These are phyloP conservation scores for Ocimum tenuiflorum DNA, from an alignment of 257 asterid species.

Conservation along the genomic window DNA sequence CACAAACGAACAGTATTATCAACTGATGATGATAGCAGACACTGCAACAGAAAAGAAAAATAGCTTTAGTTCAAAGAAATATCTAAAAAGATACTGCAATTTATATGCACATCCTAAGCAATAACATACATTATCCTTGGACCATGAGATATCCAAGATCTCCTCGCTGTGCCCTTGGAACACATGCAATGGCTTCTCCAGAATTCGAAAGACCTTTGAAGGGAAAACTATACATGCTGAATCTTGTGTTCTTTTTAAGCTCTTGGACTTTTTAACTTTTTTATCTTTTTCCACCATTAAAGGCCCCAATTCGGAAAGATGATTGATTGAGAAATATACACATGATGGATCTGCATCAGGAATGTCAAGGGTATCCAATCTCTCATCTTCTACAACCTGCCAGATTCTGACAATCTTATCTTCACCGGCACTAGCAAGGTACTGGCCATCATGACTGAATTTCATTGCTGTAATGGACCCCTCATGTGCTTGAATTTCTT, in stretches of 20 bases:
- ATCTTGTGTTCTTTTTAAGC: slow-evolving; percentile 46
- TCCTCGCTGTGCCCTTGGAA: slow-evolving; percentile 69
- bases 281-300: slow-evolving; percentile 49
- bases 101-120: not conserved
- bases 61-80: not conserved
- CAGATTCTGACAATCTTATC: slow-evolving; percentile 76
- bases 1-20: slow-evolving; percentile 97
- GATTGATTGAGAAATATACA: slow-evolving; percentile 64
- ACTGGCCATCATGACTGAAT: slow-evolving; percentile 86
- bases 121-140: slow-evolving; percentile 65
- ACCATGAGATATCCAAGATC: slow-evolving; percentile 93
- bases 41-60: slow-evolving; percentile 39
- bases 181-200: slow-evolving; percentile 76
- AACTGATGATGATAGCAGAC: slow-evolving; percentile 76
- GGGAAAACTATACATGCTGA: slow-evolving; percentile 87
- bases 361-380: slow-evolving; percentile 47
- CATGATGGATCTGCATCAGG: slow-evolving; percentile 83
- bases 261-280: slow-evolving; percentile 31
- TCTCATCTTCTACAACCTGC: slow-evolving; percentile 89
- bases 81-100: slow-evolving; percentile 8
- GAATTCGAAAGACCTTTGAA: slow-evolving; percentile 66
- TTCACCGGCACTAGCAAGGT: slow-evolving; percentile 90
- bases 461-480: slow-evolving; percentile 81
- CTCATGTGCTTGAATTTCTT: slow-evolving; percentile 75
- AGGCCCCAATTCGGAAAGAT: slow-evolving; percentile 58